A percentile compares a stretch with the other conserved stretches of the same genome.
Conservation (phyloP, 1,284 basidiomycete species). For the Malassezia cuniculi region DNA sequence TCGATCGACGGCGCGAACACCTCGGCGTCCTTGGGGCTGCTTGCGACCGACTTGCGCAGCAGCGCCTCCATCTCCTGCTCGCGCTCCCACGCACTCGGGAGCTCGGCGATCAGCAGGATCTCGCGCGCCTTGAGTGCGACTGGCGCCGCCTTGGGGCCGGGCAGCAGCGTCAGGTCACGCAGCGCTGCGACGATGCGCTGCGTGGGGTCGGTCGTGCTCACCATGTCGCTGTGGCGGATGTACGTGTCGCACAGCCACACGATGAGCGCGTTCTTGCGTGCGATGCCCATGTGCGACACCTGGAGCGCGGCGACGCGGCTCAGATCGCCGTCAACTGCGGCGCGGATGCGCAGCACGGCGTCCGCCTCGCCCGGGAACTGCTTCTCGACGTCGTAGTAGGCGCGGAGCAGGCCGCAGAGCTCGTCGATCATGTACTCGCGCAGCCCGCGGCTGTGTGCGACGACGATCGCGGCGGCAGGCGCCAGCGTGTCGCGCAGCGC, state of each 20-base stretch:
- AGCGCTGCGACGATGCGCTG: conserved; percentile 31
- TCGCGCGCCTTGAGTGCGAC: conserved; percentile 84
- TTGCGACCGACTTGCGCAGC: conserved; percentile 72
- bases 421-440: conserved; percentile 73
- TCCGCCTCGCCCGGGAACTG: conserved; percentile 84
- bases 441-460: conserved; percentile 60
- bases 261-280: conserved; percentile 79
- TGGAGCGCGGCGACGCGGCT: conserved; percentile 78
- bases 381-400: conserved; percentile 74
- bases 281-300: conserved; percentile 86
- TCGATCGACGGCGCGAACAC: conserved; percentile 59
- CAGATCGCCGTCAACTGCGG: conserved; percentile 80
- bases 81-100: conserved; percentile 93
- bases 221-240: conserved; percentile 30
- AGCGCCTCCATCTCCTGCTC: conserved; percentile 85
- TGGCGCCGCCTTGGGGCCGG: conserved; percentile 49
- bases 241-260: conserved; percentile 65
- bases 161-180: conserved; percentile 56
- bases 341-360: conserved; percentile 74
- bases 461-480: conserved; percentile 63
- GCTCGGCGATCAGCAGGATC: conserved; percentile 84
- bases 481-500: conserved; percentile 52
- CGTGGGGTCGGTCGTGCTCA: conserved; percentile 23
- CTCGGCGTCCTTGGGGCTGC: conserved; percentile 63
- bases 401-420: conserved; percentile 59